Percentiles rank a stretch among this genome's conserved stretches.
phyloP scores from a whole-genome alignment of 257 asterid genomes.

The Ligustrum vulgare region DNA sequence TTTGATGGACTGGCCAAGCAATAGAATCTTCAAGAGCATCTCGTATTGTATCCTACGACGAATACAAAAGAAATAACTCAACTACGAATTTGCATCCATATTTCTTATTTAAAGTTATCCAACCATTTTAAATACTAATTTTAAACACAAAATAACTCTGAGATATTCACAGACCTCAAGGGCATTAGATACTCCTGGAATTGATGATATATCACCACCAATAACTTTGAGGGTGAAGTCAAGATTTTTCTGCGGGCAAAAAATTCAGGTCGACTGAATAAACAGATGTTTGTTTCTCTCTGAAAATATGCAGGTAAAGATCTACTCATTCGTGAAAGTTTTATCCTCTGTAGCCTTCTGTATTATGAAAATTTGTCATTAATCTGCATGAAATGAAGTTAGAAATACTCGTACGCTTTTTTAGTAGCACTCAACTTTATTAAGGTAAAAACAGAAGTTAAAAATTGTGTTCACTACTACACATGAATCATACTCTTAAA shows the following conservation, averaged over 20 bases:
- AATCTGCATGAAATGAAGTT: not conserved
- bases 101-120: not conserved
- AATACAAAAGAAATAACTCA: not conserved
- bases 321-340: not conserved
- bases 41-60: slow-evolving; percentile 62
- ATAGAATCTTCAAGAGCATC: slow-evolving; percentile 97
- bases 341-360: not conserved
- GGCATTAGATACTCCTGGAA: slow-evolving; percentile 91
- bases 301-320: not conserved
- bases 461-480: not conserved
- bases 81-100: not conserved
- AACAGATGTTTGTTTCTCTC: not conserved
- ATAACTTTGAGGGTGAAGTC: slow-evolving; percentile 86
- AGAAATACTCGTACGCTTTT: not conserved
- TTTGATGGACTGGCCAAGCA: slow-evolving; percentile 93
- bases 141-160: not conserved
- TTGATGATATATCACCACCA: slow-evolving; percentile 86
- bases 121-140: not conserved
- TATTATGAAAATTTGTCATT: not conserved
- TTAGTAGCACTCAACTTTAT: not conserved
- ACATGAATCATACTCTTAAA: not conserved
- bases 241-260: slow-evolving; percentile 66
- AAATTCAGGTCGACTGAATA: not conserved
- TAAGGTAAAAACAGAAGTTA: not conserved
- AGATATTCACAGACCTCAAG: slow-evolving; percentile 59